Evolutionary conservation across 2,329 filamentous ascomycete species (phyloP), one percentile per base, ranked within the genome.

Genomic region (Phyllosticta citribraziliensis): DNA sequence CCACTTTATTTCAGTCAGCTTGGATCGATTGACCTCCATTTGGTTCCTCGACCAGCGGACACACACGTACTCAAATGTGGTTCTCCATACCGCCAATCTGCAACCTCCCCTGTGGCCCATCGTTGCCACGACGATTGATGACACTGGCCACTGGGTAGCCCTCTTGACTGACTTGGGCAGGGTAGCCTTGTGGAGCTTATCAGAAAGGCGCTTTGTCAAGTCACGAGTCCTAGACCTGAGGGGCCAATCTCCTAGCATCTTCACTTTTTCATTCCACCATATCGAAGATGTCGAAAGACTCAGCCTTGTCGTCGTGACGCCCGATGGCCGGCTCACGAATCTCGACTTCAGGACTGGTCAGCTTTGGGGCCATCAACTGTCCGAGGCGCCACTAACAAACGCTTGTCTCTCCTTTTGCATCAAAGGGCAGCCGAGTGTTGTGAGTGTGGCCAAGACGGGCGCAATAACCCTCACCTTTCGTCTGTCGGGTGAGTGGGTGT

Each of bases 21-120:
- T 93, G 1, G 89, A 93, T 68, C 81, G 88, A 55, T 77, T 80
- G 11, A 84, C 91, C 14, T 80, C 84, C 17, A 76, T 89, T 1
- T 89, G 87, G 86, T 62, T 69, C 8, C 67, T 71, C 56, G 68
- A 66, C 22, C 47, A 63, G 9, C 62, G 66, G 17, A 70, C 66
- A 6, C 67, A 65, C 24, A 66, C 66, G 8, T 74, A 73, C 52
- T 64, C 67, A 50, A 67, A 72, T 25, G 67, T 65, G 5, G 66
- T 65, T 5, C 56, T 75, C 4, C 68, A 70, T 20, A 73, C 72
- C 25, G 69, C 68, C 20, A 64, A 64, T 12, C 70, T 71, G 67
- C 70, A 70, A 27, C 72, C 72, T 19, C 71, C 67, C 20, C 62
- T 76, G 1, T 76, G 74, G 74, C 74, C 74, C 12, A 71, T 89